Evolutionary conservation across 2,329 filamentous ascomycete genomes (phyloP).

Genomic region (Xylariaceae sp.): DNA sequence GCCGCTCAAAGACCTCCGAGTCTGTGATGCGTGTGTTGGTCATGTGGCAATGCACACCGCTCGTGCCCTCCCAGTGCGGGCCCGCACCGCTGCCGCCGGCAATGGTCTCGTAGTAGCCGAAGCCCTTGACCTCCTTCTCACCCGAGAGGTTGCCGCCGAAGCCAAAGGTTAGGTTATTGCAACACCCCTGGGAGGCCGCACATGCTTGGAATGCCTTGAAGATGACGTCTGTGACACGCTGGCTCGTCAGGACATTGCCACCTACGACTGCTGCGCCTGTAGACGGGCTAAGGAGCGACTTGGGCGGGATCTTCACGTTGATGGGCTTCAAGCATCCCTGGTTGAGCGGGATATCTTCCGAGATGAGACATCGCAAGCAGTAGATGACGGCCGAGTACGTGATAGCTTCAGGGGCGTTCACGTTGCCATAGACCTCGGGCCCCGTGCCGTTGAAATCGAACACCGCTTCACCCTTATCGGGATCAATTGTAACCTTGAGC

Average conservation of each 20-base stretch:
- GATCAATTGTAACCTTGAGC: slow-evolving; percentile 67
- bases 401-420: slow-evolving; percentile 72
- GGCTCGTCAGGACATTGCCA: slow-evolving; percentile 70
- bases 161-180: slow-evolving; percentile 75
- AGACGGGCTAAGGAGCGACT: slow-evolving; percentile 66
- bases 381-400: slow-evolving; percentile 78
- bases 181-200: slow-evolving; percentile 69
- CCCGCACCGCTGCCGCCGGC: slow-evolving; percentile 69
- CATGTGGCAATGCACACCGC: slow-evolving; percentile 71
- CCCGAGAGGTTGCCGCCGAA: slow-evolving; percentile 61
- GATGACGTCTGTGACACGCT: slow-evolving; percentile 74
- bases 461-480: slow-evolving; percentile 65
- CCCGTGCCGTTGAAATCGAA: slow-evolving; percentile 75
- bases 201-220: slow-evolving; percentile 71
- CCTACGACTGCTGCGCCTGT: slow-evolving; percentile 72
- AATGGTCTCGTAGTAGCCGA: slow-evolving; percentile 79
- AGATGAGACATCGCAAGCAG: slow-evolving; percentile 69
- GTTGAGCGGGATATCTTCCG: slow-evolving; percentile 72
- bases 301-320: slow-evolving; percentile 62
- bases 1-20: slow-evolving; percentile 65
- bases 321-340: slow-evolving; percentile 73
- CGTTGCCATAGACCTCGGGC: slow-evolving; percentile 69
- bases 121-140: slow-evolving; percentile 56
- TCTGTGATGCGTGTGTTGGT: slow-evolving; percentile 76
- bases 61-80: slow-evolving; percentile 63